Conservation (phyloP, 2,329 filamentous ascomycete species). For the Huntiella abstrusa region DNA sequence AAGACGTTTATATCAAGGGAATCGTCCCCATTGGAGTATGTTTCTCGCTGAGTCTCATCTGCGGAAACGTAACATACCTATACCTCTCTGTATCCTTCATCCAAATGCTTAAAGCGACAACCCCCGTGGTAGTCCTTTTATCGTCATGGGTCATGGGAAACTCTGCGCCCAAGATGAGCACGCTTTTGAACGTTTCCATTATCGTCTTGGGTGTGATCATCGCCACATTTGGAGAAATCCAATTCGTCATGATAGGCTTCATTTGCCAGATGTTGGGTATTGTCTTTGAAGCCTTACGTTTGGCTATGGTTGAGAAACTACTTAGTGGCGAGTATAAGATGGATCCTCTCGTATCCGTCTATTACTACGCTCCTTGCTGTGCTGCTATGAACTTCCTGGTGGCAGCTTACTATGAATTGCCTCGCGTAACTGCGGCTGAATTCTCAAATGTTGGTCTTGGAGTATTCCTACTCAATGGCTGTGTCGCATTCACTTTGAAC, state of each 20-base stretch:
- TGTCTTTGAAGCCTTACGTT: constrained; percentile 61
- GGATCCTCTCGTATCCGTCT: constrained; percentile 73
- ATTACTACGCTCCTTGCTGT: constrained; percentile 78
- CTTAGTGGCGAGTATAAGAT: constrained; percentile 79
- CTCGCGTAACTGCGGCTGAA: constrained; percentile 47
- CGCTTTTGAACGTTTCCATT: constrained; percentile 79
- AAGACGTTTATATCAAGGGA: constrained; percentile 75
- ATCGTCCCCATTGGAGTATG: constrained; percentile 91
- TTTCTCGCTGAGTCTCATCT: constrained; percentile 92
- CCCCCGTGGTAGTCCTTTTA: constrained; percentile 78
- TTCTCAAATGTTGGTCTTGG: constrained; percentile 55
- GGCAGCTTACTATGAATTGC: constrained; percentile 56
- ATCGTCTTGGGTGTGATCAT: constrained; percentile 92
- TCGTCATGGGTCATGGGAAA: constrained; percentile 78
- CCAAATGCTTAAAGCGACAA: constrained; percentile 98
- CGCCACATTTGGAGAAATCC: constrained; percentile 87
- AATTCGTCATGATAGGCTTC: constrained; percentile 68
- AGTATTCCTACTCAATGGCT: constrained; percentile 56
- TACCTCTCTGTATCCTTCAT: constrained; percentile 95
- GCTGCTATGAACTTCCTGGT: constrained; percentile 63
- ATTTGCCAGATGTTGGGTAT: constrained; percentile 63
- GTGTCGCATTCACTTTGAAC: constrained; percentile 64
- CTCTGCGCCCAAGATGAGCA: constrained; percentile 64
- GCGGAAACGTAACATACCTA: constrained; percentile 86
- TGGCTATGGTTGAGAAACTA: constrained; percentile 70